A percentile compares a stretch with the other conserved stretches of the same genome.
Conservation (phyloP, 2,329 filamentous ascomycete species). For the Pseudogymnoascus sp. region DNA sequence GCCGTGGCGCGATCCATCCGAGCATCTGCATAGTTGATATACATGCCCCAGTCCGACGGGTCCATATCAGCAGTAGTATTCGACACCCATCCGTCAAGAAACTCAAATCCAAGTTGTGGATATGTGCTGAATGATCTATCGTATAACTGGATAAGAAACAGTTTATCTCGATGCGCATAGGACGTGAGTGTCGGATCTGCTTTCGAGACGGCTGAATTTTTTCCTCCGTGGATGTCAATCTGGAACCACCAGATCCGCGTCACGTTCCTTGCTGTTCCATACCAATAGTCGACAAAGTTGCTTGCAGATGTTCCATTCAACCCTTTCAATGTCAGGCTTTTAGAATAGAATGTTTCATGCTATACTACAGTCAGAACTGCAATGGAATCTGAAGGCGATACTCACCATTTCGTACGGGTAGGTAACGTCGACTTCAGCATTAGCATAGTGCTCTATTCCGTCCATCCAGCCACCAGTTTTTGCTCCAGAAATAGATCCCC, state of each 20-base stretch:
- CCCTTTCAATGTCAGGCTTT: conserved; percentile 48
- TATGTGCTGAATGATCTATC: conserved; percentile 42
- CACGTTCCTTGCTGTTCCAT: conserved; percentile 46
- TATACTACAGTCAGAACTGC: conserved; percentile 19
- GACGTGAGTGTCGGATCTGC: conserved; percentile 48
- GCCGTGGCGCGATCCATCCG: not conserved
- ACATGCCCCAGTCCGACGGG: not conserved
- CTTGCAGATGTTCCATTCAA: conserved; percentile 43
- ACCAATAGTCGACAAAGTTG: conserved; percentile 41
- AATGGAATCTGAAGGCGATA: not conserved
- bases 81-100: not conserved
- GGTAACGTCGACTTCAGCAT: not conserved
- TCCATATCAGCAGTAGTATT: not conserved
- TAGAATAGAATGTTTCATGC: conserved; percentile 49
- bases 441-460: not conserved
- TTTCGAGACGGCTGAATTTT: conserved; percentile 32
- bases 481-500: not conserved
- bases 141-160: conserved; percentile 60
- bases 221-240: conserved; percentile 57
- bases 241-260: conserved; percentile 54
- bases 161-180: conserved; percentile 57
- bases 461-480: not conserved
- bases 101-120: not conserved
- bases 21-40: conserved; percentile 2
- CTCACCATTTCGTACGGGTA: not conserved